These are phyloP conservation scores for Yarrowia deformans DNA, from an alignment of 805 yeast genomes.

Conservation along the genomic window DNA sequence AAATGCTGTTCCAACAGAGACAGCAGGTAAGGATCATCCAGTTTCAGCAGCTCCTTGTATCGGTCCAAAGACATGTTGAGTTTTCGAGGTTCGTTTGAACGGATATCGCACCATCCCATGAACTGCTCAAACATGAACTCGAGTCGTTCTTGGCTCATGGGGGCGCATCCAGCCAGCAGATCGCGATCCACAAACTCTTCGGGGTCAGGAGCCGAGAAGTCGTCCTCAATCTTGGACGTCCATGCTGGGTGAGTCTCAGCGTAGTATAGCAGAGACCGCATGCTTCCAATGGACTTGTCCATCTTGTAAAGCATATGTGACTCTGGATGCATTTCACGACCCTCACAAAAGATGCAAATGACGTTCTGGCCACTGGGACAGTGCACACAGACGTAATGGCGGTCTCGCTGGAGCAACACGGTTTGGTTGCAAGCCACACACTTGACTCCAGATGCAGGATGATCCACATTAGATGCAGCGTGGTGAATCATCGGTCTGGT, in stretches of 20 bases:
- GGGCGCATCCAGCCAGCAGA: neutral
- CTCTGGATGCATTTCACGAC: constrained; percentile 43
- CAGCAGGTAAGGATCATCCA: constrained; percentile 28
- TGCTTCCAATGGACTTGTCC: constrained; percentile 38
- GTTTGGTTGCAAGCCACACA: constrained; percentile 16
- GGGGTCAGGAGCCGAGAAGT: constrained; percentile 8
- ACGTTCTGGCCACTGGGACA: constrained; percentile 21
- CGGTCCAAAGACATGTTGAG: constrained; percentile 12
- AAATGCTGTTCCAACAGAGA: constrained; percentile 26
- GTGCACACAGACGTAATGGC: constrained; percentile 32
- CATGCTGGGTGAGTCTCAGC: constrained; percentile 34
- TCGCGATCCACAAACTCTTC: constrained; percentile 29
- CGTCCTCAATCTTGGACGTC: constrained; percentile 18
- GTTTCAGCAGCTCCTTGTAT: constrained; percentile 20
- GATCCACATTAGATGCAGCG: constrained; percentile 25
- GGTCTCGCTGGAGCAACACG: constrained; percentile 11
- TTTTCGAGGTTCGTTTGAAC: neutral
- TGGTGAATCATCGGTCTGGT: constrained; percentile 22
- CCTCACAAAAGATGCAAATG: constrained; percentile 49
- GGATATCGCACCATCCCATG: constrained; percentile 35
- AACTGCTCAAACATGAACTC: constrained; percentile 35
- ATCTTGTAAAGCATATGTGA: constrained; percentile 46
- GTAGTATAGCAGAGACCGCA: constrained; percentile 9
- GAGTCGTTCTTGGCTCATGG: constrained; percentile 21
- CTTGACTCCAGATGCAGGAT: constrained; percentile 26